Evolutionary conservation across 2,329 filamentous ascomycete genomes (phyloP), one percentile per base, ranked within the genome.

Genomic region (Penicillium corylophilum): DNA sequence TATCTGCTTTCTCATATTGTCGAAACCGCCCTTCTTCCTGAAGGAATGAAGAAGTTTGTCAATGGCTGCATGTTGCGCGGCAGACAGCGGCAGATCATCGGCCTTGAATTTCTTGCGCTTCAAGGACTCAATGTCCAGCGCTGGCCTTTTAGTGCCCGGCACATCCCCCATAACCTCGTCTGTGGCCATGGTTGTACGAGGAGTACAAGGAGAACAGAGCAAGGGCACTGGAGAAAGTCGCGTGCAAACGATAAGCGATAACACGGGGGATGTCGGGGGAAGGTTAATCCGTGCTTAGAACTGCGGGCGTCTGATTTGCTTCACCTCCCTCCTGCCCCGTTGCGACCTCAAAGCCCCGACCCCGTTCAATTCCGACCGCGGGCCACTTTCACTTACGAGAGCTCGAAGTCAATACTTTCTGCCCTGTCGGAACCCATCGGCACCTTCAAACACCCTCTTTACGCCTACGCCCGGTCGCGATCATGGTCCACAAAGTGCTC

Each of bases 11-110:
- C 84, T 79, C 49, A 86, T 71, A 44, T 71, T 74, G 65, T 87
- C 84, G 62, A 85, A 87, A 50, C 83, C 82, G 56, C 84, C 84
- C 67, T 84, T 85, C 69, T 86, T 86, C 69, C 85, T 85, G 67
- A 85, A 85, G 0, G 80, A 81, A 64, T 84, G 79, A 16, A 85
- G 74, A 40, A 87, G 75, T 57, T 76, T 76, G 65, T 86, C 83
- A 49, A 87, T 84, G 22, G 79, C 77, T 6, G 77, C 73, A 54
- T 82, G 79, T 65, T 86, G 82, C 31, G 77, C 69, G 48, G 80
- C 77, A 22, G 80, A 79, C 28, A 86, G 73, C 3, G 84, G 84
- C 23, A 87, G 74, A 57, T 87, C 84, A 4, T 81, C 80, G 23
- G 81, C 73, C 65, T 83, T 83, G 64, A 83, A 79, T 64, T 80